Evolutionary conservation across 345 rosid genomes (phyloP).

Genomic region (Brassica cretica): DNA sequence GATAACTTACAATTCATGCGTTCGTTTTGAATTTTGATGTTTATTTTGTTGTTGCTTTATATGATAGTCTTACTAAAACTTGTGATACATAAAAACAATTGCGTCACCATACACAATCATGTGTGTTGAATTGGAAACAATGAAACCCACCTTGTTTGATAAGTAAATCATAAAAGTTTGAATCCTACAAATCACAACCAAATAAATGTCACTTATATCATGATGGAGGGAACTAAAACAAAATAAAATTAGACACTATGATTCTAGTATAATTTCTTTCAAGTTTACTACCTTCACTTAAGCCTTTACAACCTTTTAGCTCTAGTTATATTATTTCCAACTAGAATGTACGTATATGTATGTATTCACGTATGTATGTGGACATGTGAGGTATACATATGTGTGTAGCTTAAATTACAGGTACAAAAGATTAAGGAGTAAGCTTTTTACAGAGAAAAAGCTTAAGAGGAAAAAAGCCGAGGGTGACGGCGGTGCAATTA

Average conservation of each 20-base stretch:
- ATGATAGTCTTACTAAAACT: not conserved
- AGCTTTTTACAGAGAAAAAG: conserved; percentile 28
- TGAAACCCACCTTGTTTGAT: not conserved
- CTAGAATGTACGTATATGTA: not conserved
- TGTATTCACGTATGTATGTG: not conserved
- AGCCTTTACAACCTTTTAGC: not conserved
- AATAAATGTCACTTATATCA: not conserved
- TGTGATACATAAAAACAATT: not conserved
- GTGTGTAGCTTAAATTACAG: conserved; percentile 10
- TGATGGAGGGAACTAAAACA: not conserved
- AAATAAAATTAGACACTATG: not conserved
- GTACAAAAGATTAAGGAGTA: conserved; percentile 24
- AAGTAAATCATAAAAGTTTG: not conserved
- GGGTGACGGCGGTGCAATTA: conserved; percentile 34
- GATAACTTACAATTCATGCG: not conserved
- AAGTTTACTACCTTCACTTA: not conserved
- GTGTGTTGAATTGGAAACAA: not conserved
- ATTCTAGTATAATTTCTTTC: not conserved
- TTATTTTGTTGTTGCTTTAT: not conserved
- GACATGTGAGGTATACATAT: conserved; percentile 10
- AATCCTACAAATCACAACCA: not conserved
- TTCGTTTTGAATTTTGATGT: not conserved
- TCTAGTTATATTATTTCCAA: not conserved
- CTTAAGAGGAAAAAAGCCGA: conserved; percentile 24
- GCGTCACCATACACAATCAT: not conserved